Evolutionary conservation across 805 yeast genomes (phyloP).

Genomic region (Monosporozyma servazzii): DNA sequence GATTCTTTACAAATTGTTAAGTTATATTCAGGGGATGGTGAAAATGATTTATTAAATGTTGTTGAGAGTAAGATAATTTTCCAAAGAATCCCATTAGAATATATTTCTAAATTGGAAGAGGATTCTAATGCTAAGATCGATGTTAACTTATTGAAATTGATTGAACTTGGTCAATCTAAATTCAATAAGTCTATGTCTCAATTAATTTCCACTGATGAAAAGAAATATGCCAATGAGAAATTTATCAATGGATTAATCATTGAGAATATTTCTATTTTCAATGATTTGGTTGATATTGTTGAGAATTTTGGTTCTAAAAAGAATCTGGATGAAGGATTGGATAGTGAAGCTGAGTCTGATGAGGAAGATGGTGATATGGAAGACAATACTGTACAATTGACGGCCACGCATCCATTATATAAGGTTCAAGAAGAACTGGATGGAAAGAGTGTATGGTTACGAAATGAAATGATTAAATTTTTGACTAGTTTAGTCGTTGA

Average conservation of each 20-base stretch:
- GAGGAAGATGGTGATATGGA: slow-evolving; percentile 29
- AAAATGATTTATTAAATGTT: slow-evolving; percentile 37
- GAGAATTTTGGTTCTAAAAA: slow-evolving; percentile 51
- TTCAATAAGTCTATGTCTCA: slow-evolving; percentile 31
- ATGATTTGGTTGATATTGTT: slow-evolving; percentile 60
- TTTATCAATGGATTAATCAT: slow-evolving; percentile 28
- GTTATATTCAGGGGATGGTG: slow-evolving; percentile 43
- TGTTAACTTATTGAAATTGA: slow-evolving; percentile 31
- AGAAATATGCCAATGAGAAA: slow-evolving; percentile 16
- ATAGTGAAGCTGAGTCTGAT: slow-evolving; percentile 42
- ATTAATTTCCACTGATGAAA: slow-evolving; percentile 29
- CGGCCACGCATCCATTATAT: slow-evolving; percentile 49
- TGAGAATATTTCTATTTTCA: slow-evolving; percentile 48
- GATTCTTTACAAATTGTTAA: slow-evolving; percentile 59
- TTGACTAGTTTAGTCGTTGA: slow-evolving; percentile 7
- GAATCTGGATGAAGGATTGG: slow-evolving; percentile 47
- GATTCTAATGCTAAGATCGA: slow-evolving; percentile 21
- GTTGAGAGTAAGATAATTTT: slow-evolving; percentile 48
- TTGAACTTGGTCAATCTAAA: slow-evolving; percentile 39
- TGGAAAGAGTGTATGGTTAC: slow-evolving; percentile 44
- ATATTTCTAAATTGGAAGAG: slow-evolving; percentile 41
- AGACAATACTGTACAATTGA: slow-evolving; percentile 20
- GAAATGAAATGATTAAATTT: slow-evolving; percentile 18
- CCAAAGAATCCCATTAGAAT: slow-evolving; percentile 51
- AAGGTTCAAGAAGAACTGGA: slow-evolving; percentile 29